phyloP scores from a whole-genome alignment of 1,284 basidiomycete species.

The Melampsora occidentalis region DNA sequence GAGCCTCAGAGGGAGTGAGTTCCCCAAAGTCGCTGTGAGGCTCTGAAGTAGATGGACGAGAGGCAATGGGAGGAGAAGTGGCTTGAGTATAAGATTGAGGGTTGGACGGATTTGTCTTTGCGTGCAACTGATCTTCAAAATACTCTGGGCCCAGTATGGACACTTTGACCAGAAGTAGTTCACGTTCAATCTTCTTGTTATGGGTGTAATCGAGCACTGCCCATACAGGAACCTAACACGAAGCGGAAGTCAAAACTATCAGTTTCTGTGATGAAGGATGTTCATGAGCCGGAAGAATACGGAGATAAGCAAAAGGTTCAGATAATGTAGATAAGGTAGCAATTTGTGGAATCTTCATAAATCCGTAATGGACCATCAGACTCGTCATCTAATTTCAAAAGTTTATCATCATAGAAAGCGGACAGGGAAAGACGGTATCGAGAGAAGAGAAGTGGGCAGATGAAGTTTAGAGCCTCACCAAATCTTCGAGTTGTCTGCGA shows the following conservation, averaged over 20 bases:
- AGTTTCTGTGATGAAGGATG: background rate
- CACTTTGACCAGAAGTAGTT: slow-evolving; percentile 83
- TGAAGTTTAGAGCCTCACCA: slow-evolving; percentile 62
- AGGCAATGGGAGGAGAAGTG: slow-evolving; percentile 47
- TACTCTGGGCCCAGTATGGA: slow-evolving; percentile 97
- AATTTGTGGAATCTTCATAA: slow-evolving; percentile 22
- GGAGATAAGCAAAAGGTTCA: slow-evolving; percentile 8
- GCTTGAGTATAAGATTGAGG: slow-evolving; percentile 37
- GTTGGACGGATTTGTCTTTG: slow-evolving; percentile 35
- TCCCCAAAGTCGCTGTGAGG: slow-evolving; percentile 61
- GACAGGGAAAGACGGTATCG: background rate
- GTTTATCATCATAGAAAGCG: slow-evolving; percentile 39
- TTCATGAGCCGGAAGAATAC: background rate
- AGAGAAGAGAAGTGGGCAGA: slow-evolving; percentile 1
- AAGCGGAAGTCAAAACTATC: background rate
- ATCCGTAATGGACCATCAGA: slow-evolving; percentile 4
- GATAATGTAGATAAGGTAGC: slow-evolving; percentile 42
- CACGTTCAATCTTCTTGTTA: slow-evolving; percentile 80
- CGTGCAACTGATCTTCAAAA: slow-evolving; percentile 75
- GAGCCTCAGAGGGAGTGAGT: slow-evolving; percentile 70
- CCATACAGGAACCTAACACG: slow-evolving; percentile 86
- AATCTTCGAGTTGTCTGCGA: slow-evolving; percentile 83
- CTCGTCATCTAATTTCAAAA: slow-evolving; percentile 33
- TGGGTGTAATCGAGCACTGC: slow-evolving; percentile 90
- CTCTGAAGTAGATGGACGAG: slow-evolving; percentile 55